Percentiles rank a stretch among this genome's conserved stretches.
Evolutionary conservation across 78 protist genomes (phyloP).

Genomic region (Dictyostelium brefeldianum): DNA sequence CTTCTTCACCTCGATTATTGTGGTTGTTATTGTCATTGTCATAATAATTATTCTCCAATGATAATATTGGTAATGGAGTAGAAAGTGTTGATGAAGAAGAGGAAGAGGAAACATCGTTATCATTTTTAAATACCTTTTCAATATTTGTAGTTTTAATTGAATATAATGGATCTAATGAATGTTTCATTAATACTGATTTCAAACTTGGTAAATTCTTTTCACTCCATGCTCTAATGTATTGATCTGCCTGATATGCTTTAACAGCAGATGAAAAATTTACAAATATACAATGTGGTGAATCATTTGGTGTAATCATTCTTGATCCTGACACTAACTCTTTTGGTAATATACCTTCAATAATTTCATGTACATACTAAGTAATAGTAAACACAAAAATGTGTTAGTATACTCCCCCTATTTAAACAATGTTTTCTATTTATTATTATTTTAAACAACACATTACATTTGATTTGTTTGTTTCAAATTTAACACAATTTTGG

Average conservation of each 20-base stretch:
- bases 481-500: constrained; percentile 63
- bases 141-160: neutral
- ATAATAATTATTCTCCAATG: no score
- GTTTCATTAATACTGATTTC: constrained; percentile 25
- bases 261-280: constrained; percentile 53
- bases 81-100: no score
- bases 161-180: constrained; percentile 51
- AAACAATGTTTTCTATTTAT: neutral
- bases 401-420: neutral
- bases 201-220: constrained; percentile 13
- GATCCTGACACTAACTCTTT: constrained; percentile 66
- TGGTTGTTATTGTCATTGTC: no score
- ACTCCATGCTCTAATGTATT: constrained; percentile 58
- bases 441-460: neutral
- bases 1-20: no score
- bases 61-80: no score
- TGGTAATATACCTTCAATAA: constrained; percentile 74
- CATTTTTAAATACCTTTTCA: constrained; percentile 18
- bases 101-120: no score
- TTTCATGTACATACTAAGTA: constrained; percentile 38
- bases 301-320: neutral
- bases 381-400: neutral
- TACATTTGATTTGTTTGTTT: constrained; percentile 20
- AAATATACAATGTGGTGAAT: constrained; percentile 24
- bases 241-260: constrained; percentile 55